Base-by-base conservation (phyloP, 768 basidiomycete genomes). In the Tricholoma furcatifolium region DNA sequence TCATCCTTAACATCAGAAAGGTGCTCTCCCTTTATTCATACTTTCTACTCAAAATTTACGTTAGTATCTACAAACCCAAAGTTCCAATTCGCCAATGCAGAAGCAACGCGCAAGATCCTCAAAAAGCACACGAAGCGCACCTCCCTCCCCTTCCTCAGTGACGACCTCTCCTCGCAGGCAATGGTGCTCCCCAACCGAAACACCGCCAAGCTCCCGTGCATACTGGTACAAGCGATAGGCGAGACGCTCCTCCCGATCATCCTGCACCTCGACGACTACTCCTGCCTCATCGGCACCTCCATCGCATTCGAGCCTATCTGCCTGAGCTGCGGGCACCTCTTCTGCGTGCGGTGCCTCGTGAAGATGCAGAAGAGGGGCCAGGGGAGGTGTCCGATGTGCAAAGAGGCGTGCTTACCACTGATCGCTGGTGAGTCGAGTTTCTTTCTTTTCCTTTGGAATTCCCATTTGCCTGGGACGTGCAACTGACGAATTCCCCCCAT, bases 41-140 rank as follows among this genome's bases (percentile, higher is more conserved):
- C 53, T 57, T 30, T 35, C 35, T 14, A 17, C 3, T 9, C 40
- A n/a, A 11, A 43, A 15, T 32, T 30, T 7, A 27, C 7, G 27
- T n/a, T n/a, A n/a, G n/a, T n/a, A n/a, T n/a, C n/a, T n/a, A n/a
- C n/a, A n/a, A n/a, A n/a, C n/a, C 18, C 30, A 4, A 51, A 89
- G 88, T 91, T 93, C 63, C 87, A 93, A 62, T 64, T 79, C 36
- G 93, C 91, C 6, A 96, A 92, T 62, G 78, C 86, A 6, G 93
- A 96, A 67, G 94, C 93, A 2, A 89, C 87, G 2, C 83, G 93
- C 34, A 97, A 97, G 71, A 93, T 93, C 53, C 79, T 96, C 47
- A 96, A 96, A 77, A 97, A 97, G 64, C 94, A 95, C 64, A 80
- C 90, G 24, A 96, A 96, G 65, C 84, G 91, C 4, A 96, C 93